phyloP scores from a whole-genome alignment of 2,329 filamentous ascomycete genomes.

The Verticillium isaacii region DNA sequence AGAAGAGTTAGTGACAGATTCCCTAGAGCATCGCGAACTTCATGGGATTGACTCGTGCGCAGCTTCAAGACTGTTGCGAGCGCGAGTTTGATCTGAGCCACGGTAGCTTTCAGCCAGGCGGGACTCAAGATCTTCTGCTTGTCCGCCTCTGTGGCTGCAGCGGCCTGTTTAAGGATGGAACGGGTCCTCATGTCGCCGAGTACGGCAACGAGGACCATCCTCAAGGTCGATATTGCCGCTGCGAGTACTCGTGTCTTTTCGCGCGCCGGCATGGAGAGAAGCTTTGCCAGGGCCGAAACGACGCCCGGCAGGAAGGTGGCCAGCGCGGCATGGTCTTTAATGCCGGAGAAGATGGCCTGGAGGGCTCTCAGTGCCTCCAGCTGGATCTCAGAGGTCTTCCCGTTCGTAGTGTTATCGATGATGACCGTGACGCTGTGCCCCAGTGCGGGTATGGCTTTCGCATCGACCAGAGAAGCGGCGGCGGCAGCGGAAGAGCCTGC shows the following conservation, averaged over 20 bases:
- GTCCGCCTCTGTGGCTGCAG: conserved; percentile 18
- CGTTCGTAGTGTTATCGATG: conserved; percentile 66
- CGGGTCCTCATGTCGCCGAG: conserved; percentile 54
- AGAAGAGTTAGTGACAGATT: conserved; percentile 69
- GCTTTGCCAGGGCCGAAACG: conserved; percentile 73
- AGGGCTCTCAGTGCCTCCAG: conserved; percentile 64
- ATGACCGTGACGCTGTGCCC: conserved; percentile 80
- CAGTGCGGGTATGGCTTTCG: conserved; percentile 67
- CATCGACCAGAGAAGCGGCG: conserved; percentile 45
- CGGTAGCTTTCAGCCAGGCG: conserved; percentile 75
- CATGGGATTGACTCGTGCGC: conserved; percentile 61
- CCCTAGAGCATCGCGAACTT: conserved; percentile 65
- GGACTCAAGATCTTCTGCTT: conserved; percentile 36
- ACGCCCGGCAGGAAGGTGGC: conserved; percentile 86
- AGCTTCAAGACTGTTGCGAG: conserved; percentile 73
- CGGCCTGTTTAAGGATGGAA: conserved; percentile 25
- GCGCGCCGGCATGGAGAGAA: conserved; percentile 63
- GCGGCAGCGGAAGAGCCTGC: conserved; percentile 45
- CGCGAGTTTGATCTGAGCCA: conserved; percentile 76
- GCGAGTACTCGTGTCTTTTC: conserved; percentile 57
- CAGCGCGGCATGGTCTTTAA: conserved; percentile 69
- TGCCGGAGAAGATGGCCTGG: conserved; percentile 52
- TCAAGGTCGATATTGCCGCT: conserved; percentile 54
- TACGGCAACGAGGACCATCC: conserved; percentile 46
- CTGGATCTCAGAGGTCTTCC: conserved; percentile 63